These are phyloP conservation scores for Sporormia fimetaria DNA, from an alignment of 495 filamentous ascomycete genomes.

Conservation along the genomic window DNA sequence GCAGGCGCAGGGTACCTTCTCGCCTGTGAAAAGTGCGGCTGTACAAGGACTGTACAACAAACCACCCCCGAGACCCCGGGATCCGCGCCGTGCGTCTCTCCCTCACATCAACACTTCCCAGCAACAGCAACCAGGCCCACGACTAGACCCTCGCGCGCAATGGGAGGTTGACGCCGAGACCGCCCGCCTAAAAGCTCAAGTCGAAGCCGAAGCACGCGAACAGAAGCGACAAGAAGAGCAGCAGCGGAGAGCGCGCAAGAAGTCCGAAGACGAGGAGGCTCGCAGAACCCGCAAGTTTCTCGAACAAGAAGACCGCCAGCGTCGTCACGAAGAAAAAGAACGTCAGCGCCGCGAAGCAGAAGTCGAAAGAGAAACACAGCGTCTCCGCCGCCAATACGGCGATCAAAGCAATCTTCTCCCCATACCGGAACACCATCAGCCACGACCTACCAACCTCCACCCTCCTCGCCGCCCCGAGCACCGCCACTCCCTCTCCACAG, in stretches of 20 bases:
- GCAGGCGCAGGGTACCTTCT: constrained; percentile 6
- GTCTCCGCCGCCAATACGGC: constrained; percentile 64
- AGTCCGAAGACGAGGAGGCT: constrained; percentile 18
- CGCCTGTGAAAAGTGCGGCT: constrained; percentile 15
- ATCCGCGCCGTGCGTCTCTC: constrained; percentile 21
- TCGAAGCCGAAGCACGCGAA: constrained; percentile 54
- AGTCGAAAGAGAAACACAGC: constrained; percentile 74
- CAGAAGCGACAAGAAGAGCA: constrained; percentile 13
- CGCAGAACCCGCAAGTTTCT: constrained; percentile 31
- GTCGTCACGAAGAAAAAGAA: constrained; percentile 38
- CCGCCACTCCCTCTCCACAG: no score
- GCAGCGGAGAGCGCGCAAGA: constrained; percentile 11
- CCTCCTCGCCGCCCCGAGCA: no score
- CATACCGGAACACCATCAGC: constrained; percentile 6
- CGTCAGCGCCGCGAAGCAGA: constrained; percentile 55
- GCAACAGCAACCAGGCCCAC: constrained; percentile 12
- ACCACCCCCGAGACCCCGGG: constrained; percentile 16
- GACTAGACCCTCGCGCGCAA: constrained; percentile 43
- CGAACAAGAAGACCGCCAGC: constrained; percentile 49
- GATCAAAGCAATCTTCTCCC: constrained; percentile 29
- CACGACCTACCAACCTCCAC: no score
- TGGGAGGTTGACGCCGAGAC: constrained; percentile 54
- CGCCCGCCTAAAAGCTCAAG: constrained; percentile 47
- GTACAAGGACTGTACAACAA: constrained; percentile 14
- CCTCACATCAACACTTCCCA: constrained; percentile 25